phyloP scores from a whole-genome alignment of 352 stramenopile genomes.

The Phytophthora constricta region DNA sequence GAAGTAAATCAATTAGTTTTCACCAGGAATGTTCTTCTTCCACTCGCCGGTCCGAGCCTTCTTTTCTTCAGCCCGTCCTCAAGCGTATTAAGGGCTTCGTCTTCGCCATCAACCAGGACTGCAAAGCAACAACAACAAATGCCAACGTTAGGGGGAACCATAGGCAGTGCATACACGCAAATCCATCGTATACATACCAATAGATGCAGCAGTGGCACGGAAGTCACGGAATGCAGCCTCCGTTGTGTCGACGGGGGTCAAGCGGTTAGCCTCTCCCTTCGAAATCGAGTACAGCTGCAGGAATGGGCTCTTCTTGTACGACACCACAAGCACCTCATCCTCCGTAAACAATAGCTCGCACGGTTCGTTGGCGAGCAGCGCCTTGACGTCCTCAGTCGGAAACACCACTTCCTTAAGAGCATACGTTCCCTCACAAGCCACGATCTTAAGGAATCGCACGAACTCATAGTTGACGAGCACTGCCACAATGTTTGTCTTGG shows the following conservation, averaged over 20 bases:
- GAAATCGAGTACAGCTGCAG: constrained; percentile 60
- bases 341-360: constrained; percentile 59
- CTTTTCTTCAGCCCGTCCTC: constrained; percentile 84
- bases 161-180: constrained; percentile 5
- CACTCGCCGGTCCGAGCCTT: constrained; percentile 66
- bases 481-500: constrained; percentile 58
- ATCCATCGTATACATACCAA: constrained; percentile 46
- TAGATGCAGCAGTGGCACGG: constrained; percentile 50
- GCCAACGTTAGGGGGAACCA: constrained; percentile 22
- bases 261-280: constrained; percentile 28
- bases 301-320: constrained; percentile 71
- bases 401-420: constrained; percentile 37
- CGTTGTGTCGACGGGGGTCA: constrained; percentile 22
- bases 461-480: constrained; percentile 59
- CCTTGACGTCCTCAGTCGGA: constrained; percentile 35
- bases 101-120: constrained; percentile 59
- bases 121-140: not conserved
- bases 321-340: constrained; percentile 53
- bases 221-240: constrained; percentile 48
- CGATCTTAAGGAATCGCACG: constrained; percentile 67
- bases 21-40: constrained; percentile 43
- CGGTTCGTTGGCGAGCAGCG: constrained; percentile 51
- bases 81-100: constrained; percentile 59
- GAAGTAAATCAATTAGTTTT: constrained; percentile 34
- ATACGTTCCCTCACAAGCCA: constrained; percentile 21